Evolutionary conservation across 768 basidiomycete species (phyloP), one percentile per base, ranked within the genome.

Genomic region (Saitozyma sp.): DNA sequence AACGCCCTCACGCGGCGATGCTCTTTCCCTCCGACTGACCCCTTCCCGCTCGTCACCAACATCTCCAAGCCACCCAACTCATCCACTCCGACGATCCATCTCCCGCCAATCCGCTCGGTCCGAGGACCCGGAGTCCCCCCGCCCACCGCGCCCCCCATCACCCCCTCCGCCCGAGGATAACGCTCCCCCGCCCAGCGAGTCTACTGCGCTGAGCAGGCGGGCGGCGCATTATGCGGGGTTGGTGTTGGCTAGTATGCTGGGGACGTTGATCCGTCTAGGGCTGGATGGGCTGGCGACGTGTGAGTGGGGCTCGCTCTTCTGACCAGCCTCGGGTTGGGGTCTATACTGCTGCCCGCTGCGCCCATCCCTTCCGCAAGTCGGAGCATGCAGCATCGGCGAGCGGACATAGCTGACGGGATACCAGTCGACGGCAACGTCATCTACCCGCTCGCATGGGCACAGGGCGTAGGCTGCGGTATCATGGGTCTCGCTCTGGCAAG

Each of bases 381-480:
- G 29, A 29, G 29, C 29, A 29, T 29, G 29, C 5, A 29, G 29
- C 29, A 2, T 29, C 29, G 29, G 29, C 29, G 29, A 29, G 29
- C 4, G 46, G 29, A 2, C 29, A 29, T 5, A 29, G 61, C 43
- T 64, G 56, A 58, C 20, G 16, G 41, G 13, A 53, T 6, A 45
- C 2, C 59, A 78, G 77, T 91, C 69, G 83, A 87, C 43, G 91
- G 89, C 0, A 78, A 84, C 50, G 84, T 86, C 66, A 86, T 97
- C 6, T 97, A 93, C 74, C 83, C 89, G 2, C 81, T 97, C 20
- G 86, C 88, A 5, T 97, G 93, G 82, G 84, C 86, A 0, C 95
- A 99, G 77, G 89, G 87, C 0, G 81, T 88, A 0, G 96, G 96
- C 16, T 98, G 94, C 80, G 82, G 92, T 57, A 81, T 95, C 38